Base-by-base conservation (phyloP, 345 rosid species). In the Carallia pectinifolia region DNA sequence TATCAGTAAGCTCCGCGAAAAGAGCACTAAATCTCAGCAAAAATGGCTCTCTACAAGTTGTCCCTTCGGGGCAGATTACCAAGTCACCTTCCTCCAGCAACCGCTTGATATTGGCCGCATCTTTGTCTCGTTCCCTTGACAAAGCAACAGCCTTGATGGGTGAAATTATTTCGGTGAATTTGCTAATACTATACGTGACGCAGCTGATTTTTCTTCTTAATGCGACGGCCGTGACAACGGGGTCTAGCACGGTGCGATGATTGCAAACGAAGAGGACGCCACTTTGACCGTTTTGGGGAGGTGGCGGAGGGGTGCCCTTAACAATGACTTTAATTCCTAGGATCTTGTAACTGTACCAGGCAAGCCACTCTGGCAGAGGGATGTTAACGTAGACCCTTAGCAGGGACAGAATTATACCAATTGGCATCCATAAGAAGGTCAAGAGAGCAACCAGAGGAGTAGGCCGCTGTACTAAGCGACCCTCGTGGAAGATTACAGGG, bases 41-140 rank as follows among this genome's bases (percentile, higher is more conserved):
- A 72, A 90, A 95, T 6, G 98, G 91, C 66, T 95, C 99, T 1
- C 99, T 82, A 30, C 99, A 92, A 0, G 99, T 95, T 4, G 99
- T 95, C 30, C 99, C 99, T 64, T 95, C 99, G 0, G 99, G 98
- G 74, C 99, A 95, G 4, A 95, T 86, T 58, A 95, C 96, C 66
- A 95, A 68, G 68, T 95, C 99, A 0, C 99, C 99, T 78, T 95
- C 97, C 66, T 95, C 86, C 0, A 95, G 85, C 31, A 95, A 80
- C 27, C 81, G 81, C 74, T 88, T 89, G 64, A 95, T 95, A 68
- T 89, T 76, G 0, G 77, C 89, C 0, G 99, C 97, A 29, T 95
- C 99, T 73, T 65, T 85, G 44, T 89, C 92, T 13, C 98, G 71
- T 54, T 95, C 98, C 37, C 99, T 82, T 1, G 99, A 81, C 74